A percentile compares a stretch with the other conserved stretches of the same genome.
These are phyloP conservation scores for Cutaneotrichosporon cutaneum DNA, from an alignment of 1,284 basidiomycete genomes.

Conservation along the genomic window DNA sequence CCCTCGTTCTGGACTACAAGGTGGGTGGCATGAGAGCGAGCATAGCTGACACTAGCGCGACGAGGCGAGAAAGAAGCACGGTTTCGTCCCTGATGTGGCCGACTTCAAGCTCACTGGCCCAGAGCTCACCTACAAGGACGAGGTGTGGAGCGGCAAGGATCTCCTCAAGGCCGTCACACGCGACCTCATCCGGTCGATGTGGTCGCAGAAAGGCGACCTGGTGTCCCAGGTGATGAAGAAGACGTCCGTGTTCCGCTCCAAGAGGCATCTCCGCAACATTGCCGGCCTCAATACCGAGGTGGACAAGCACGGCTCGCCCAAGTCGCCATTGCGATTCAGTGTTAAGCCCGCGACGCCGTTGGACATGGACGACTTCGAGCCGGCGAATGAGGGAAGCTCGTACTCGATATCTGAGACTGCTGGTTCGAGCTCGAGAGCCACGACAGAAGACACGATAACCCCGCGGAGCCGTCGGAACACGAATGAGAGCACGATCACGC, in stretches of 20 bases:
- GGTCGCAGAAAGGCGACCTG: slow-evolving; percentile 52
- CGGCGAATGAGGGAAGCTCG: not conserved
- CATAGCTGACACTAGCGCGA: slow-evolving; percentile 35
- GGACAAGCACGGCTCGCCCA: slow-evolving; percentile 7
- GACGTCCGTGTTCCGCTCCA: slow-evolving; percentile 42
- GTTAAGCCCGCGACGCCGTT: slow-evolving; percentile 18
- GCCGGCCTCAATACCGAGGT: slow-evolving; percentile 23
- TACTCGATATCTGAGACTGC: not conserved
- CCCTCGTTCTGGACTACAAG: slow-evolving; percentile 56
- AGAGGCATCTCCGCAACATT: slow-evolving; percentile 37
- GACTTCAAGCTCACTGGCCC: slow-evolving; percentile 59
- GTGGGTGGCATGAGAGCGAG: slow-evolving; percentile 32
- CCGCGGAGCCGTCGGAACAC: not conserved
- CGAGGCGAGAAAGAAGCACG: slow-evolving; percentile 56
- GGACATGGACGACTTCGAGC: slow-evolving; percentile 16
- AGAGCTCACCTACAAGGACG: slow-evolving; percentile 73
- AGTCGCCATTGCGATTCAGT: slow-evolving; percentile 20
- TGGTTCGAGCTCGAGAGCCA: too few relatives aligned
- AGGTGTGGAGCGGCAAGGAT: slow-evolving; percentile 84
- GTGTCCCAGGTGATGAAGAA: slow-evolving; percentile 50
- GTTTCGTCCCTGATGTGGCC: slow-evolving; percentile 45
- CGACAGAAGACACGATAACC: not conserved
- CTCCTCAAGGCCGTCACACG: slow-evolving; percentile 76
- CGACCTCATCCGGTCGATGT: slow-evolving; percentile 49
- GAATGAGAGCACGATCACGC: not conserved